Evolutionary conservation across 345 rosid species (phyloP).

Genomic region (Arabidopsis arenosa): DNA sequence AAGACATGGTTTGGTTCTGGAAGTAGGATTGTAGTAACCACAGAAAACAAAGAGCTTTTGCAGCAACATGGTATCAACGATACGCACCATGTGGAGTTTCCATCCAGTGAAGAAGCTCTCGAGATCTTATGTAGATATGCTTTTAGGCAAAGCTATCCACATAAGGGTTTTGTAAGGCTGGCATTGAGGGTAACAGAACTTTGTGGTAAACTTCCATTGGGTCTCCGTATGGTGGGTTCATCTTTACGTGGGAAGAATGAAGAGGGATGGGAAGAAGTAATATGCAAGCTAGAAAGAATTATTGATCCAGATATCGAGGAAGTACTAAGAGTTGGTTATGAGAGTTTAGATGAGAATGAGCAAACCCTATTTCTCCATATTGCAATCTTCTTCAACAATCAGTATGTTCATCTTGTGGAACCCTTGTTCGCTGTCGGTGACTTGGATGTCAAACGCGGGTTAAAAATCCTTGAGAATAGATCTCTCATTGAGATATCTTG

Average conservation of each 20-base stretch:
- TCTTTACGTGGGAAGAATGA: background rate
- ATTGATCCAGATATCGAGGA: background rate
- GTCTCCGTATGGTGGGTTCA: background rate
- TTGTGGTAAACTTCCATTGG: background rate
- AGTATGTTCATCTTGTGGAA: background rate
- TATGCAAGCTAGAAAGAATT: background rate
- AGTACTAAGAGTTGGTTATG: background rate
- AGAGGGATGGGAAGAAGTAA: background rate
- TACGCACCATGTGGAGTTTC: background rate
- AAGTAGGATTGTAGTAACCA: background rate
- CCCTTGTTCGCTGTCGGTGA: background rate
- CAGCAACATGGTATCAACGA: background rate
- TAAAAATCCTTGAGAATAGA: background rate
- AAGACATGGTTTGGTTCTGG: background rate
- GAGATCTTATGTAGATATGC: conserved; percentile 12
- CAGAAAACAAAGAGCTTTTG: conserved; percentile 13
- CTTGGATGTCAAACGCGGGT: background rate
- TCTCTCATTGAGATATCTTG: background rate
- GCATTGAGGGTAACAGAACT: background rate
- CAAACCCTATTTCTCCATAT: background rate
- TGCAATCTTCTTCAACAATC: background rate
- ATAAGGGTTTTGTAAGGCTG: background rate
- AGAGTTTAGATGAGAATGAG: background rate
- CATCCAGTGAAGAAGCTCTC: background rate
- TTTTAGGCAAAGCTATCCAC: background rate